Evolutionary conservation across 176 grass and related monocot species (phyloP).

Genomic region (Bothriochloa decipiens): DNA sequence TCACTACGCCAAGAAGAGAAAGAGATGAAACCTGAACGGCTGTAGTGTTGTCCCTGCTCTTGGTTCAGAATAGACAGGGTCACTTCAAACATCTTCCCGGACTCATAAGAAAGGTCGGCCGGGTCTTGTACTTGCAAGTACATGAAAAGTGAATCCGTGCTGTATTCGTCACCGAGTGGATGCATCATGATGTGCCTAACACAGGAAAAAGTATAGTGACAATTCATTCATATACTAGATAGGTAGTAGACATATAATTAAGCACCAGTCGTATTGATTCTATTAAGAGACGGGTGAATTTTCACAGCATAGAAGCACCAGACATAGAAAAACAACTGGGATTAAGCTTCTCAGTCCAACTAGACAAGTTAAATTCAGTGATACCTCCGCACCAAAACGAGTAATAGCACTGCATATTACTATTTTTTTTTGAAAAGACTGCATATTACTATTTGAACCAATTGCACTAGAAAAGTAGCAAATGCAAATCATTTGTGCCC

Average conservation of each 20-base stretch:
- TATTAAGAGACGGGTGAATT: neutral
- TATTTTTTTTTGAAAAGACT: no score
- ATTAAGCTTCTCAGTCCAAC: neutral
- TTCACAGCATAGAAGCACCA: neutral
- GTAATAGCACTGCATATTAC: neutral
- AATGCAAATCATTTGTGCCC: constrained; percentile 35
- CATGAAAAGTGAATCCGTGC: constrained; percentile 26
- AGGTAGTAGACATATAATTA: neutral
- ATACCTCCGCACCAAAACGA: neutral
- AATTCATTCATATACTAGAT: neutral
- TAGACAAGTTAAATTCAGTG: neutral
- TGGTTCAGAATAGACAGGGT: constrained; percentile 23
- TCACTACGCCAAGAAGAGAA: neutral
- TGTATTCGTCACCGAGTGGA: constrained; percentile 21
- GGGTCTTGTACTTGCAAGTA: neutral
- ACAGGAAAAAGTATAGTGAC: no score
- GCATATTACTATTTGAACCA: no score
- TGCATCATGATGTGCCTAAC: no score
- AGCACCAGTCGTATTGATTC: neutral
- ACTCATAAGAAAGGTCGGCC: neutral
- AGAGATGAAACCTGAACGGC: neutral
- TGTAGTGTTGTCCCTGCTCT: neutral
- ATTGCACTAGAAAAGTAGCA: neutral
- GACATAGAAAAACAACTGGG: no score
- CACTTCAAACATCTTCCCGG: constrained; percentile 23